These are phyloP conservation scores for Mycena sanguinolenta DNA, from an alignment of 768 basidiomycete genomes.

Conservation along the genomic window DNA sequence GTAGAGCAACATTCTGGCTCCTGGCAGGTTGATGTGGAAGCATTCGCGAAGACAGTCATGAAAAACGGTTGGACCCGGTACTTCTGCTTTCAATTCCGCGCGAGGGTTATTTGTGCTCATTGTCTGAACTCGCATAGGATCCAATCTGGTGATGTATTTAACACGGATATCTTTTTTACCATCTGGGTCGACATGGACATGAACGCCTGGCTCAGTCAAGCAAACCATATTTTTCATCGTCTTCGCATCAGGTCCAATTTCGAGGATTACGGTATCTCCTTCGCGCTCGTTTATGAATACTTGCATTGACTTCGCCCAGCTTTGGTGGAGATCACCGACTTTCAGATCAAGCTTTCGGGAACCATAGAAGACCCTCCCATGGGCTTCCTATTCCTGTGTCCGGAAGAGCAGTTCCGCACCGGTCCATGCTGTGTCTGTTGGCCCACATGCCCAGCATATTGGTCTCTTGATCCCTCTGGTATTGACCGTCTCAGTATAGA, in stretches of 20 bases:
- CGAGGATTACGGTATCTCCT: slow-evolving; percentile 3
- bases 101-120: too few species aligned
- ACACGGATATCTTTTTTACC: too few species aligned
- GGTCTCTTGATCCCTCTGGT: slow-evolving; percentile 12
- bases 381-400: too few species aligned
- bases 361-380: not conserved
- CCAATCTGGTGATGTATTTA: too few species aligned
- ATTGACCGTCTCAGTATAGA: not conserved
- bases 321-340: not conserved
- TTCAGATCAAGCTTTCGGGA: not conserved
- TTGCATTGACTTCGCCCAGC: not conserved
- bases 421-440: not conserved
- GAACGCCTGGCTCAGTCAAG: slow-evolving; percentile 16
- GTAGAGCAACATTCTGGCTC: too few species aligned
- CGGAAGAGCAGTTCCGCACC: not conserved
- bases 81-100: too few species aligned
- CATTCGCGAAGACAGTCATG: too few species aligned
- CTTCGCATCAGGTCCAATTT: not conserved
- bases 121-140: too few species aligned
- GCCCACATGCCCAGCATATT: slow-evolving; percentile 3
- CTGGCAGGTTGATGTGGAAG: too few species aligned
- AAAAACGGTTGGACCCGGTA: too few species aligned
- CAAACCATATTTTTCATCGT: slow-evolving; percentile 8
- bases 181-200: too few species aligned
- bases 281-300: not conserved